Conservation (phyloP, 306 rosid genomes). For the Begonia peltatifolia region DNA sequence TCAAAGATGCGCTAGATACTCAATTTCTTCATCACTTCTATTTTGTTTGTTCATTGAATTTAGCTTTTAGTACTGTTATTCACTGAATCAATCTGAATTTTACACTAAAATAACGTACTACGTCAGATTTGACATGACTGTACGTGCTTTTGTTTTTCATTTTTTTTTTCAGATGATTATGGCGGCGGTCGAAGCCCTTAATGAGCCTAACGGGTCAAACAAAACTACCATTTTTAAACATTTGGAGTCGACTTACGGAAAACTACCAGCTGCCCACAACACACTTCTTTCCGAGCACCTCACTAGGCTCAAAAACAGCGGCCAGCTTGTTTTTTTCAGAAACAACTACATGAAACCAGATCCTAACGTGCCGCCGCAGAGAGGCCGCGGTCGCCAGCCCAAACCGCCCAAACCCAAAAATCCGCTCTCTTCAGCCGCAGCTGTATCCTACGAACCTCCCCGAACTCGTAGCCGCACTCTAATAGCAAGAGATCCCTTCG, state of each 20-base stretch:
- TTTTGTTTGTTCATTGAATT: no score
- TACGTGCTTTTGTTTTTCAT: neutral
- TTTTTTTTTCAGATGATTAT: conserved; percentile 23
- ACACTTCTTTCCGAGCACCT: conserved; percentile 26
- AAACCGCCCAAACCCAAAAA: conserved; percentile 16
- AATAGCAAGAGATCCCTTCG: conserved; percentile 28
- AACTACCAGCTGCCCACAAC: conserved; percentile 23
- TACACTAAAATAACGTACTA: no score
- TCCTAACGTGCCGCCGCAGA: conserved; percentile 31
- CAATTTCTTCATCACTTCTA: no score
- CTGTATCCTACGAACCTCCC: conserved; percentile 7
- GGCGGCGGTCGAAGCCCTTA: conserved; percentile 29
- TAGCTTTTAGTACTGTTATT: no score
- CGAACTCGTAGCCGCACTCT: conserved; percentile 43
- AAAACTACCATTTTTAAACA: conserved; percentile 29
- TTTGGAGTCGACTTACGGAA: conserved; percentile 25
- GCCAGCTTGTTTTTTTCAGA: conserved; percentile 25
- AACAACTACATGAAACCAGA: conserved; percentile 42
- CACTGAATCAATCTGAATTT: no score
- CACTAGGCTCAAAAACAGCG: conserved; percentile 23
- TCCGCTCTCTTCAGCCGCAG: conserved; percentile 8
- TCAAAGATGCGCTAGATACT: no score
- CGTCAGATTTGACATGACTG: neutral
- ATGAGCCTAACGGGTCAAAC: conserved; percentile 24
- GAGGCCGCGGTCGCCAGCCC: conserved; percentile 45